A percentile compares a stretch with the other conserved stretches of the same genome.
Conservation (phyloP, 1,284 basidiomycete genomes). For the Rhodotorula sp. region DNA sequence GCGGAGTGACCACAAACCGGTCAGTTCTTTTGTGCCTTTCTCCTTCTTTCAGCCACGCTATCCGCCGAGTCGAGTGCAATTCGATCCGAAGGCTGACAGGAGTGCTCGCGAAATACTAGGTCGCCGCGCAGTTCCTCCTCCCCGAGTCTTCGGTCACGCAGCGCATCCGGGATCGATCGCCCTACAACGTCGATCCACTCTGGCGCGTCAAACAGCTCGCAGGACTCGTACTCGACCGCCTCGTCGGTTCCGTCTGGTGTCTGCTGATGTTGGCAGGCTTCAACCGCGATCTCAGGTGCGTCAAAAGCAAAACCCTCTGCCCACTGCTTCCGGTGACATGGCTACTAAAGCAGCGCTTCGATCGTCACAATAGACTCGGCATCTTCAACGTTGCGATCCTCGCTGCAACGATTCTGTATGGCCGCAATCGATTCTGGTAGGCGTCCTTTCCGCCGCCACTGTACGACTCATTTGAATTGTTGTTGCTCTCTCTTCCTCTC, state of each 20-base stretch:
- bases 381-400: slow-evolving; percentile 17
- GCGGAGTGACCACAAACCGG: slow-evolving; percentile 36
- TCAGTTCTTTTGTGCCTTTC: slow-evolving; percentile 4
- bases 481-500: neutral
- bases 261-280: slow-evolving; percentile 69
- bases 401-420: slow-evolving; percentile 3
- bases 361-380: slow-evolving; percentile 11
- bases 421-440: neutral
- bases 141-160: slow-evolving; percentile 49
- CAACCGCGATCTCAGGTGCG: slow-evolving; percentile 56
- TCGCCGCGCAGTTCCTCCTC: slow-evolving; percentile 71
- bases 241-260: slow-evolving; percentile 74
- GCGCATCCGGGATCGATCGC: slow-evolving; percentile 54
- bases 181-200: slow-evolving; percentile 44
- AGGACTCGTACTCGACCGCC: slow-evolving; percentile 67
- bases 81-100: neutral
- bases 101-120: slow-evolving; percentile 59
- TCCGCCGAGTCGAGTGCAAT: neutral
- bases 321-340: neutral
- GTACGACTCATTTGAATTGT: neutral
- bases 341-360: neutral
- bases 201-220: slow-evolving; percentile 61
- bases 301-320: neutral
- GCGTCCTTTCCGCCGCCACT: neutral
- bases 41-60: neutral